phyloP scores from a whole-genome alignment of 78 protist genomes.

The Emiliania huxleyi region DNA sequence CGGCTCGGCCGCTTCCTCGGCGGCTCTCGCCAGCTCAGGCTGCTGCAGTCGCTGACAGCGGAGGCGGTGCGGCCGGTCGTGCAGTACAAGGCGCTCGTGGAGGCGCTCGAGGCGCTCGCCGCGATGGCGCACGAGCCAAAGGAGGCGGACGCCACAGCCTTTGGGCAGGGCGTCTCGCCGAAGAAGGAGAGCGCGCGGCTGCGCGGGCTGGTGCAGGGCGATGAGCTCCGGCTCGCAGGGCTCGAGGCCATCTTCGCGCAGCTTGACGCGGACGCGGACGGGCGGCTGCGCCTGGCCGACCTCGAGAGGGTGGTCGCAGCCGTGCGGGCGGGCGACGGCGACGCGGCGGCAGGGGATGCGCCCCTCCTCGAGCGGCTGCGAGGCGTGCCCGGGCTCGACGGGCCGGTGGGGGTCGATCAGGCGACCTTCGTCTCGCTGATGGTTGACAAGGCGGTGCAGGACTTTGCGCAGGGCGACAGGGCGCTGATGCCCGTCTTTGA shows the following conservation, averaged over 20 bases:
- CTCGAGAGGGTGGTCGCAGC: too few species aligned
- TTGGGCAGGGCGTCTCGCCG: too few species aligned
- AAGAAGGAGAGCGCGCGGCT: too few species aligned
- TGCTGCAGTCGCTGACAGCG: neutral
- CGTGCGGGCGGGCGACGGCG: neutral
- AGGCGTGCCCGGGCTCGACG: neutral
- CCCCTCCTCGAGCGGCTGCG: neutral
- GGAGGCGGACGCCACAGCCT: too few species aligned
- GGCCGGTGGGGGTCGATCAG: neutral
- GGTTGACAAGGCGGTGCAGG: neutral
- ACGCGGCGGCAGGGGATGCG: neutral
- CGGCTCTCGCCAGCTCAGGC: neutral
- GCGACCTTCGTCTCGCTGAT: neutral
- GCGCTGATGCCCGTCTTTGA: neutral
- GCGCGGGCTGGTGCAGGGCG: too few species aligned
- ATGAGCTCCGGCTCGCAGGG: too few species aligned
- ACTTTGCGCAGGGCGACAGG: neutral
- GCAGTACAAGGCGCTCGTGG: neutral
- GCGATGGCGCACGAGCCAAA: too few species aligned
- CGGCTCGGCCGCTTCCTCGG: neutral
- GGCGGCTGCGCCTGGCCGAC: too few species aligned
- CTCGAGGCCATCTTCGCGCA: too few species aligned
- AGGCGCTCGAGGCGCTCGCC: neutral
- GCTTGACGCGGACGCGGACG: too few species aligned
- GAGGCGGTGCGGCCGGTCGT: neutral